Evolutionary conservation across 2,329 filamentous ascomycete species (phyloP).

Genomic region (Incumbomyces lentus): DNA sequence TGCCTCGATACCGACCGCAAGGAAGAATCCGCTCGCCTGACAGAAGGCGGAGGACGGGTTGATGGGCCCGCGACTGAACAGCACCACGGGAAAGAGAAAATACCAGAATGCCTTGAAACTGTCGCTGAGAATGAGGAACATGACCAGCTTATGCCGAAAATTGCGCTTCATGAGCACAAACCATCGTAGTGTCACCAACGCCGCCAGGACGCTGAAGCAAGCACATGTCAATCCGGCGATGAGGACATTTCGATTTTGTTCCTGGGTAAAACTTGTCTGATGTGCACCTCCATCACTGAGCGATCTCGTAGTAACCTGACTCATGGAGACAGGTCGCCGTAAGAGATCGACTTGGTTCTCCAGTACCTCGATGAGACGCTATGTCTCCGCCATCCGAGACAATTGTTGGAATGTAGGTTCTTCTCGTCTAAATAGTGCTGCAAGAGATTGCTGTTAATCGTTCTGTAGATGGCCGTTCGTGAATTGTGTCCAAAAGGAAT

Average conservation of each 20-base stretch:
- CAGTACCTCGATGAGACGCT: neutral
- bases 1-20: conserved; percentile 56
- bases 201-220: conserved; percentile 47
- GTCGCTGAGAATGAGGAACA: conserved; percentile 63
- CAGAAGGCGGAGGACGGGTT: conserved; percentile 48
- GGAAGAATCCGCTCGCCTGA: conserved; percentile 58
- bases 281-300: neutral
- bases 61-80: conserved; percentile 44
- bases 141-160: conserved; percentile 66
- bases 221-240: conserved; percentile 36
- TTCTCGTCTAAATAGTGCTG: no score
- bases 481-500: no score
- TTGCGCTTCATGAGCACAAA: conserved; percentile 62
- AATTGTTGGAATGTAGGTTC: no score
- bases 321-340: neutral
- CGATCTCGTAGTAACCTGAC: neutral
- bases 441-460: no score
- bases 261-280: neutral
- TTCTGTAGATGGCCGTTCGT: no score
- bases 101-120: conserved; percentile 61
- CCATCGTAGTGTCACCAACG: conserved; percentile 55
- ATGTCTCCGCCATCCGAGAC: no score
- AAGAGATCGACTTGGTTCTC: neutral
- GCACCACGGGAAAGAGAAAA: conserved; percentile 53
- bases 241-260: conserved; percentile 26